Base-by-base conservation (phyloP, 2,329 filamentous ascomycete species). In the Botrytis aclada region DNA sequence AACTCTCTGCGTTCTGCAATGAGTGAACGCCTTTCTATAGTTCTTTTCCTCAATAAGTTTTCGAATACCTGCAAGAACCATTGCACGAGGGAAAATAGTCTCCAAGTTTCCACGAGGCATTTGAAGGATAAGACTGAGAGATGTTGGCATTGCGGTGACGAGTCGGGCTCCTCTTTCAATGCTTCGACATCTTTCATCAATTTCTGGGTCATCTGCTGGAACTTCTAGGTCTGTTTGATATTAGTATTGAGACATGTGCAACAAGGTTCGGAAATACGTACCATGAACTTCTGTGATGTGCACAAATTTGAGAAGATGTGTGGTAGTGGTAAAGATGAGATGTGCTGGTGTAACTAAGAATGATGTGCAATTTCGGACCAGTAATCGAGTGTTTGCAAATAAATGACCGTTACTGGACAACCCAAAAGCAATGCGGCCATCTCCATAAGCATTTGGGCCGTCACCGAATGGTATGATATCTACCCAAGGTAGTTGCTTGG, bases 61-160 rank as follows among this genome's bases (percentile, higher is more conserved):
- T 65, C 96, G 89, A 72, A 99, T 97, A 39, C 94, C 95, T 2
- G 94, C 94, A 66, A 99, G 86, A 0, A 99, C 95, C 83, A 99
- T 91, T 22, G 95, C 95, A 74, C 96, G 88, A 25, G 96, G 96
- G 80, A 91, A 98, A 67, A 98, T 95, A 0, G 95, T 98, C 82
- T 99, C 96, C 2, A 98, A 84, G 77, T 99, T 99, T 32, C 96
- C 96, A 78, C 96, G 88, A 1, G 96, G 96, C 93, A 98, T 98
- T 81, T 99, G 96, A 5, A 99, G 85, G 0, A 97, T 89, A 14
- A 99, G 85, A 70, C 90, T 92, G 83, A 97, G 96, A 58, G 90
- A 92, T 5, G 93, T 93, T 2, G 96, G 95, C 82, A 97, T 95
- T 41, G 94, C 94, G 0, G 93, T 96, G 34, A 99, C 90, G 22